Base-by-base conservation (phyloP, 1,284 basidiomycete species). In the Ganoderma meredithae region DNA sequence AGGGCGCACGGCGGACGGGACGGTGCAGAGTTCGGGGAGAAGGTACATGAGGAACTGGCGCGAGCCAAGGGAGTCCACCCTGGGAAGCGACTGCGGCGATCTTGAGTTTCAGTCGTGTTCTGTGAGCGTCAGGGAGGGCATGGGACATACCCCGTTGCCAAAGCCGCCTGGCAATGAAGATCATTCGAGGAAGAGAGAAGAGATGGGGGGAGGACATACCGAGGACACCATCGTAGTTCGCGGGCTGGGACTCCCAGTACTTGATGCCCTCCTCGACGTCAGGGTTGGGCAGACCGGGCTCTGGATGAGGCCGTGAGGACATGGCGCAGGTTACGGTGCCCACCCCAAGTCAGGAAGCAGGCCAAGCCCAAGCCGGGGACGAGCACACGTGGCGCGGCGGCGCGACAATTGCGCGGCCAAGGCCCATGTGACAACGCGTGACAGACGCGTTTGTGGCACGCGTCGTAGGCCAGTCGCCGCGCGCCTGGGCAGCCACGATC, bases 1-100 rank as follows among this genome's bases (percentile, higher is more conserved):
- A 7, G 79, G 79, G 13, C 77, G 80, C 59, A 92, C 79, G 2
- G 93, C 88, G 52, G 92, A 95, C 9, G 90, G 84, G 64, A 97
- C 90, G 15, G 84, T 89, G 64, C 87, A 91, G 19, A 98, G 86
- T 60, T 91, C 86, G 9, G 96, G 95, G 63, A 93, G 82, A 63
- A 97, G 84, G 71, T 90, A 85, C 43, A 97, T 86, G 62, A 97
- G 84, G 78, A 98, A 93, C 63, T 95, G 89, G 39, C 97, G 90
- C 4, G 95, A 96, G 44, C 93, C 91, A 7, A 97, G 86, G 7
- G 95, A 87, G 78, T 98, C 97, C 71, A 98, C 84, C 60, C 95
- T 88, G 0, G 96, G 96, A 9, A 97, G 85, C 53, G 94, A 87
- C 94, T 96, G 70, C 1, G 3, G 25, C 58, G 58, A 41, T 60